Percentiles rank a stretch among this genome's conserved stretches.
Evolutionary conservation across 1,284 basidiomycete species (phyloP).

Genomic region (Cerioporus squamosus): DNA sequence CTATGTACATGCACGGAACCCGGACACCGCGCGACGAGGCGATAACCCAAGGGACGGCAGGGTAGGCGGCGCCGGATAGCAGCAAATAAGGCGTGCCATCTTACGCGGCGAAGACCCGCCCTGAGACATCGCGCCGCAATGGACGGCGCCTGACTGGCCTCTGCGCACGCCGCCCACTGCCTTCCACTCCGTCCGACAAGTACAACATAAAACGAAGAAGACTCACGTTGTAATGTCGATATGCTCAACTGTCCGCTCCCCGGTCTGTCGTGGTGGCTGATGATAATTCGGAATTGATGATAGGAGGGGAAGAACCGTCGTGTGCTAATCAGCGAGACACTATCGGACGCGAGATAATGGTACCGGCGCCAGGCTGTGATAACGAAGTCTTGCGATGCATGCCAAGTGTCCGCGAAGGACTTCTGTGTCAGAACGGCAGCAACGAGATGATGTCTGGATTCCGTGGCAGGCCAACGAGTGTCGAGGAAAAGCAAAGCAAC

Average conservation of each 20-base stretch:
- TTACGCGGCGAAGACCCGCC: constrained; percentile 7
- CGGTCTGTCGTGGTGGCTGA: no score
- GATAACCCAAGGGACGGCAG: not conserved
- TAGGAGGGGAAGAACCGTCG: no score
- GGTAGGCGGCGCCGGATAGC: not conserved
- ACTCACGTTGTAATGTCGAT: not conserved
- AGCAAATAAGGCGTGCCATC: constrained; percentile 6
- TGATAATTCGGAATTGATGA: no score
- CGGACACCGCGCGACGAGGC: constrained; percentile 18
- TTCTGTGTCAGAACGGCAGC: no score
- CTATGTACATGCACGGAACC: constrained; percentile 27
- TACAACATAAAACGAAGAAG: not conserved
- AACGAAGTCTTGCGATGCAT: no score
- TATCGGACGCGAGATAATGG: no score
- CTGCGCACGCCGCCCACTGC: not conserved
- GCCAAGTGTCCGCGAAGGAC: no score
- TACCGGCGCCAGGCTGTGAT: no score
- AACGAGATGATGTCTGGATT: no score
- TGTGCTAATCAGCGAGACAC: no score
- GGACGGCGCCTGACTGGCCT: not conserved
- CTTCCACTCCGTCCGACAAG: not conserved
- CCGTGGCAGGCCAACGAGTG: not conserved
- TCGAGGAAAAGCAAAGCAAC: not conserved
- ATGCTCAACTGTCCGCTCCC: no score
- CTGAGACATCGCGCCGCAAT: constrained; percentile 1